Conservation (phyloP, 345 rosid species). For the Citropsis articulata region DNA sequence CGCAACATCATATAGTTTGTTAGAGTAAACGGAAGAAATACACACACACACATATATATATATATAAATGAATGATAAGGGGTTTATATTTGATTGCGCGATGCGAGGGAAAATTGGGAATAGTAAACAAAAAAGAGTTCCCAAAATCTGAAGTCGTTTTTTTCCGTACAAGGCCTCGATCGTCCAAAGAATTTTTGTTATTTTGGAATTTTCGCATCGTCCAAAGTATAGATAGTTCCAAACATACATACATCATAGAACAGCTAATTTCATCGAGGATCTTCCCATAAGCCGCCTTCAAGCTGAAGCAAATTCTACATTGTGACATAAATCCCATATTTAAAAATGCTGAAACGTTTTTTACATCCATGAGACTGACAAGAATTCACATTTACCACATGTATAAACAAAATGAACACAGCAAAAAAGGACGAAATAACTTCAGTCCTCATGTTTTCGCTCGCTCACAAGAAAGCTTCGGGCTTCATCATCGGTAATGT, state of each 20-base stretch:
- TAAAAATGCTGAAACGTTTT: not conserved
- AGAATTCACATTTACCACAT: not conserved
- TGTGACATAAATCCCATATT: not conserved
- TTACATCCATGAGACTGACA: not conserved
- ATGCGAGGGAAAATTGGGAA: too few relatives aligned
- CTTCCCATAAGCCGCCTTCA: not conserved
- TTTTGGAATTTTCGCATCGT: too few relatives aligned
- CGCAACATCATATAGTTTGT: too few relatives aligned
- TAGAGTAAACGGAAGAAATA: too few relatives aligned
- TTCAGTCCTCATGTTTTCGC: slow-evolving; percentile 24
- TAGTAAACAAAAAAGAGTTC: too few relatives aligned
- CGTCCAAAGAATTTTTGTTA: too few relatives aligned
- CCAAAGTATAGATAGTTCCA: not conserved
- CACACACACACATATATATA: too few relatives aligned
- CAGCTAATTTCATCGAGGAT: not conserved
- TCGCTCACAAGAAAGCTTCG: slow-evolving; percentile 38
- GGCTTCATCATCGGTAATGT: slow-evolving; percentile 62
- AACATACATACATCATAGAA: not conserved
- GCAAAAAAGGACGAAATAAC: not conserved
- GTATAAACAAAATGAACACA: not conserved
- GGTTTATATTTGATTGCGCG: too few relatives aligned
- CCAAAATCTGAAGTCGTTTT: too few relatives aligned
- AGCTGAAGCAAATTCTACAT: not conserved
- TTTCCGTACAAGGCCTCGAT: too few relatives aligned
- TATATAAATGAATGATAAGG: too few relatives aligned